These are phyloP conservation scores for Cytospora mali DNA, from an alignment of 2,329 filamentous ascomycete genomes.

Conservation along the genomic window DNA sequence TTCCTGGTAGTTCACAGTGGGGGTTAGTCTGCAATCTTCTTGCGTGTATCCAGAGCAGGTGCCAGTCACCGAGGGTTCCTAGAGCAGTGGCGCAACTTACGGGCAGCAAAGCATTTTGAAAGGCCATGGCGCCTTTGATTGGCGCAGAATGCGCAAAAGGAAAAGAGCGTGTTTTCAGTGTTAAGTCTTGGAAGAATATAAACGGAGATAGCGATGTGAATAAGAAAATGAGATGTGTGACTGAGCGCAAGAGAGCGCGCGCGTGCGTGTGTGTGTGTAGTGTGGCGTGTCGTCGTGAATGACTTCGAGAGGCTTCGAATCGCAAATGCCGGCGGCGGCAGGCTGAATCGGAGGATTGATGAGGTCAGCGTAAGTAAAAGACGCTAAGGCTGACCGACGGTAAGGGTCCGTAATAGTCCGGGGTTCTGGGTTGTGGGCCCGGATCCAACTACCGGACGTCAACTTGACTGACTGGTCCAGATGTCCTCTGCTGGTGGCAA, in stretches of 20 bases:
- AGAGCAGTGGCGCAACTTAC: conserved; percentile 14
- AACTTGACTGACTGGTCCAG: too few relatives aligned
- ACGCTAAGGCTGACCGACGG: conserved; percentile 7
- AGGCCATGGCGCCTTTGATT: conserved; percentile 25
- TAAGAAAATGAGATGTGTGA: background rate
- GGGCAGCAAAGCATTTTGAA: conserved; percentile 28
- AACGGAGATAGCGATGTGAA: background rate
- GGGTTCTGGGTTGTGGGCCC: background rate
- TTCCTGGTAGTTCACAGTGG: conserved; percentile 40
- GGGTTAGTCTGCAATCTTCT: background rate
- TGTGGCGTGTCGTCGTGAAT: conserved; percentile 8
- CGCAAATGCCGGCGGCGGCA: conserved; percentile 1
- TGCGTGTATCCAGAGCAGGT: background rate
- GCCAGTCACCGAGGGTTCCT: too few relatives aligned
- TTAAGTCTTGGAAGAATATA: background rate
- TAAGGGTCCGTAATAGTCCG: conserved; percentile 4
- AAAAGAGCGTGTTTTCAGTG: conserved; percentile 2
- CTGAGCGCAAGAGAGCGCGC: conserved; percentile 1
- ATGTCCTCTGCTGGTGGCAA: background rate
- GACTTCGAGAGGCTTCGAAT: conserved; percentile 5
- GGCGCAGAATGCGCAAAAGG: conserved; percentile 24
- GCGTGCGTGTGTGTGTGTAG: background rate
- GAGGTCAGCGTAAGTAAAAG: conserved; percentile 24
- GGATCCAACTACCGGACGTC: too few relatives aligned
- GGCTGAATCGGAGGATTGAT: conserved; percentile 18